A percentile compares a stretch with the other conserved stretches of the same genome.
Evolutionary conservation across 2,329 filamentous ascomycete species (phyloP).

Genomic region (Scedosporium minutisporum): DNA sequence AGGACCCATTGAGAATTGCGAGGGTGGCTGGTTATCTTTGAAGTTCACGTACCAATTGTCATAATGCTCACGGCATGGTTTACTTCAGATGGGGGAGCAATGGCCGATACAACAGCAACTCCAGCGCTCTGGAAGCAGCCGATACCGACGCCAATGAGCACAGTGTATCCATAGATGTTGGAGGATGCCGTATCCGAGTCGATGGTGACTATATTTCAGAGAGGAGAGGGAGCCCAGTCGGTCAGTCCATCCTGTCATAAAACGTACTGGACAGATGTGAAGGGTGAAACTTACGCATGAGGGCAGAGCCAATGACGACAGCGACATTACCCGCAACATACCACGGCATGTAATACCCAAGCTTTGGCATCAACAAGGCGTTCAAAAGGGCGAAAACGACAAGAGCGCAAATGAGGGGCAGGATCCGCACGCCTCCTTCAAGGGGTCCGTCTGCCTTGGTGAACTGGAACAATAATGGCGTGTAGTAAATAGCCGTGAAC

Average conservation of each 20-base stretch:
- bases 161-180: slow-evolving; percentile 23
- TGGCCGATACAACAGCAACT: slow-evolving; percentile 23
- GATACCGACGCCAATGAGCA: slow-evolving; percentile 29
- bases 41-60: slow-evolving; percentile 12
- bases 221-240: not conserved
- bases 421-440: slow-evolving; percentile 26
- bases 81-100: slow-evolving; percentile 19
- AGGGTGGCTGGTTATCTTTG: too few relatives aligned
- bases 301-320: slow-evolving; percentile 20
- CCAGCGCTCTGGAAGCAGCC: slow-evolving; percentile 23
- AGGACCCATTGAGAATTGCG: too few relatives aligned
- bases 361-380: slow-evolving; percentile 23
- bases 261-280: not conserved
- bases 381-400: slow-evolving; percentile 24
- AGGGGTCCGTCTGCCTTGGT: slow-evolving; percentile 28
- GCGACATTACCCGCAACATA: slow-evolving; percentile 25
- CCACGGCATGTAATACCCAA: slow-evolving; percentile 28
- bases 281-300: slow-evolving; percentile 18
- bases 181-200: slow-evolving; percentile 4
- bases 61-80: slow-evolving; percentile 25
- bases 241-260: not conserved
- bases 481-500: slow-evolving; percentile 32
- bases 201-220: not conserved
- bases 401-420: slow-evolving; percentile 29
- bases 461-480: slow-evolving; percentile 42